phyloP scores from a whole-genome alignment of 164 flowering plant genomes.

The Berberis vulgaris region DNA sequence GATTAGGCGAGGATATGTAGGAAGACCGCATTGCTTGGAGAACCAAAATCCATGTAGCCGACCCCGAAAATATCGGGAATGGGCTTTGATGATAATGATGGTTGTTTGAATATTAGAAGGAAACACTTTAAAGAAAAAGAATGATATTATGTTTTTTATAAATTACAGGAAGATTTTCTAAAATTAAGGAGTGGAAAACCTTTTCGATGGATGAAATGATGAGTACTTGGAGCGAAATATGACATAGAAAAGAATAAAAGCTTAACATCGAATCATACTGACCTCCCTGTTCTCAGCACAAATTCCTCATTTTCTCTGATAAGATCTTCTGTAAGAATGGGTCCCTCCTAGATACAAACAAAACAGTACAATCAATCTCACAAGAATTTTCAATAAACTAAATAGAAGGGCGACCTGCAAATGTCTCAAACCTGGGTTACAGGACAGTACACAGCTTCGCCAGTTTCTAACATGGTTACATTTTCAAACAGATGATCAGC shows the following conservation, averaged over 20 bases:
- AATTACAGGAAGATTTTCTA: too few relatives aligned
- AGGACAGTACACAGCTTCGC: constrained; percentile 78
- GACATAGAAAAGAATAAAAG: background rate
- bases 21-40: too few relatives aligned
- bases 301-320: constrained; percentile 93
- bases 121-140: too few relatives aligned
- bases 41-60: too few relatives aligned
- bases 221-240: background rate
- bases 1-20: too few relatives aligned
- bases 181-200: too few relatives aligned
- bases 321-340: constrained; percentile 89
- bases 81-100: too few relatives aligned
- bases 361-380: constrained; percentile 1
- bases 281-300: constrained; percentile 97
- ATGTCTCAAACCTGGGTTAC: constrained; percentile 63
- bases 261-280: constrained; percentile 16
- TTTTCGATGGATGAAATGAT: background rate
- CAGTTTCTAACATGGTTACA: constrained; percentile 82
- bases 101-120: too few relatives aligned
- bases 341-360: constrained; percentile 59
- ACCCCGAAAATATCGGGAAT: too few relatives aligned
- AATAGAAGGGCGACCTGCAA: background rate
- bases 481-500: constrained; percentile 46
- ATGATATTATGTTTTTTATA: too few relatives aligned
- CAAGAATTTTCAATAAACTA: background rate